phyloP scores from a whole-genome alignment of 2,329 filamentous ascomycete species.

The Gremmenia infestans region DNA sequence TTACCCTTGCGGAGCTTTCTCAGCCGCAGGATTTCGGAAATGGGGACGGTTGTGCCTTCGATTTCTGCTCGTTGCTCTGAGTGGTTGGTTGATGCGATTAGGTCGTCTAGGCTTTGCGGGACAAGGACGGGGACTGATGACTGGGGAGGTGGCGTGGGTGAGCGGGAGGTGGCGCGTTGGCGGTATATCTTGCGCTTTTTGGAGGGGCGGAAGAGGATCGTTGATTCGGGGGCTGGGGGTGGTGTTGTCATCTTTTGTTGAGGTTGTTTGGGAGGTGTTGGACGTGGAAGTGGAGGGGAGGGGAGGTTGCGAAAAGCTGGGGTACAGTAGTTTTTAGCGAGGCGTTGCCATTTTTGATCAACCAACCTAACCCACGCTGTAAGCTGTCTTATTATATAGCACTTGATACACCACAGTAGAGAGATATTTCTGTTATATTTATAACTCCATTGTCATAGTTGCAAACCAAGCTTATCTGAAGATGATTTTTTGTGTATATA shows the following conservation, averaged over 20 bases:
- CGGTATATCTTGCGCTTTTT: slow-evolving; percentile 59
- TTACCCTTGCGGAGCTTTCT: slow-evolving; percentile 44
- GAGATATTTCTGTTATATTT: too few species aligned
- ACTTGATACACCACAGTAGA: too few species aligned
- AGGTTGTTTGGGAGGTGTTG: background rate
- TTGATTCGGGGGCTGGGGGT: slow-evolving; percentile 1
- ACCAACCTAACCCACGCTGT: too few species aligned
- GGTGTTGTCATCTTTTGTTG: slow-evolving; percentile 5
- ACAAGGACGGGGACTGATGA: slow-evolving; percentile 9
- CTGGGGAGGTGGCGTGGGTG: slow-evolving; percentile 5
- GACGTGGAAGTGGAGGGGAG: background rate
- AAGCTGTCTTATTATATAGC: too few species aligned
- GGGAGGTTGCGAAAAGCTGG: background rate
- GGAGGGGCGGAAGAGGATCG: slow-evolving; percentile 43
- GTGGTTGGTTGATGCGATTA: slow-evolving; percentile 20
- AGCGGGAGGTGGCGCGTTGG: slow-evolving; percentile 38
- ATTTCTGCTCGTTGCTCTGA: slow-evolving; percentile 15
- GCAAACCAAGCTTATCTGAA: too few species aligned
- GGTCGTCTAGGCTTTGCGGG: slow-evolving; percentile 27
- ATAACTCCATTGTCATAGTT: too few species aligned
- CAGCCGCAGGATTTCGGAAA: slow-evolving; percentile 47
- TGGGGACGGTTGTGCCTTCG: slow-evolving; percentile 37
- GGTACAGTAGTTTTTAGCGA: too few species aligned
- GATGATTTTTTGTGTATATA: background rate
- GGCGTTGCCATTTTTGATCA: too few species aligned